These are phyloP conservation scores for Tetracladium marchalianum DNA, from an alignment of 495 filamentous ascomycete genomes.

Conservation along the genomic window DNA sequence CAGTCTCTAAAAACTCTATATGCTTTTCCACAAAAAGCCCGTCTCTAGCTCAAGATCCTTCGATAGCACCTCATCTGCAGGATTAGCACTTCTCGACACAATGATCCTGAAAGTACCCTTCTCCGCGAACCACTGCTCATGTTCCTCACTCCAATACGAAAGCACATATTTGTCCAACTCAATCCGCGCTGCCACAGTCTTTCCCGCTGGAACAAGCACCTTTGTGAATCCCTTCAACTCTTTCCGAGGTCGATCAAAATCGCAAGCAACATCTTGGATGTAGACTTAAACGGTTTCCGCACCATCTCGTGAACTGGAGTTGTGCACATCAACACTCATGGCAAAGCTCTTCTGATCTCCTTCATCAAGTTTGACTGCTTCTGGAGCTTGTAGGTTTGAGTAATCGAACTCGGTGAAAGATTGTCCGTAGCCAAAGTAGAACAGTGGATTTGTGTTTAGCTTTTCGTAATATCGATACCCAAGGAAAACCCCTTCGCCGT, in stretches of 20 bases:
- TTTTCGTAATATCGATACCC: conserved; percentile 59
- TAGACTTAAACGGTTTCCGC: conserved; percentile 64
- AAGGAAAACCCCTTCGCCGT: conserved; percentile 58
- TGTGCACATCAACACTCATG: conserved; percentile 47
- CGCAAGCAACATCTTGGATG: conserved; percentile 46
- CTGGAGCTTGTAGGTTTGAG: conserved; percentile 32
- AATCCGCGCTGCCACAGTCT: conserved; percentile 46
- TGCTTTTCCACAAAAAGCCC: too few species aligned
- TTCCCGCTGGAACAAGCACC: conserved; percentile 52
- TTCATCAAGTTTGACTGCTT: conserved; percentile 27
- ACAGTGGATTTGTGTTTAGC: conserved; percentile 64
- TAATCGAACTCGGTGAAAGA: conserved; percentile 56
- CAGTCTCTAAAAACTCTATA: too few species aligned
- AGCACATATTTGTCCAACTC: conserved; percentile 14
- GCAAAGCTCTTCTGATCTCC: conserved; percentile 34
- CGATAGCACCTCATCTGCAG: too few species aligned
- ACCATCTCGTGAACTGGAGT: conserved; percentile 41
- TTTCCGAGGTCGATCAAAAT: conserved; percentile 53
- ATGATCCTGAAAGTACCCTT: too few species aligned
- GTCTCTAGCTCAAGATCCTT: too few species aligned
- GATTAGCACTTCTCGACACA: too few species aligned
- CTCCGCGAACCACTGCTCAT: too few species aligned
- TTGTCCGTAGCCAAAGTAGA: conserved; percentile 58
- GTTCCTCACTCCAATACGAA: too few species aligned
- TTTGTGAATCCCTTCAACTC: conserved; percentile 67